Conservation (phyloP, 768 basidiomycete species). For the Baorangia bicolor region DNA sequence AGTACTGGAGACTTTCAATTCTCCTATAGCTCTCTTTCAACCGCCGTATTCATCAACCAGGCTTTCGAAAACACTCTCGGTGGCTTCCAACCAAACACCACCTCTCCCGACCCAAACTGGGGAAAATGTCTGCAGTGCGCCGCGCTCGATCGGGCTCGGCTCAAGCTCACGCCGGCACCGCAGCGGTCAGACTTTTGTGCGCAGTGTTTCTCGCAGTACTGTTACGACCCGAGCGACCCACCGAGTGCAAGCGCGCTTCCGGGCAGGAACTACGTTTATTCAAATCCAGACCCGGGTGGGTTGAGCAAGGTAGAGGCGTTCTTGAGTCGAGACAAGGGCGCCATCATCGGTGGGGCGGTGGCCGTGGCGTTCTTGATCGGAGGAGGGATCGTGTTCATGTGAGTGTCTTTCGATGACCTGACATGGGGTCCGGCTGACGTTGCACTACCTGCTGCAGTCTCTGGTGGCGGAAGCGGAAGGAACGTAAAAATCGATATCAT, state of each 20-base stretch:
- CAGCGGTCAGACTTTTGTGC: conserved; percentile 49
- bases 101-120: conserved; percentile 52
- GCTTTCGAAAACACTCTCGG: conserved; percentile 52
- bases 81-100: conserved; percentile 62
- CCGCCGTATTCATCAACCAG: conserved; percentile 59
- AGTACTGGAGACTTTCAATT: conserved; percentile 61
- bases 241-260: conserved; percentile 45
- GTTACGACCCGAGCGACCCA: conserved; percentile 59
- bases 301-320: conserved; percentile 43
- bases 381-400: conserved; percentile 36
- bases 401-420: conserved; percentile 10
- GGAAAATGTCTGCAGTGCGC: conserved; percentile 62
- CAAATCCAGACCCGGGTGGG: conserved; percentile 56
- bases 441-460: conserved; percentile 14
- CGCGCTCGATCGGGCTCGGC: conserved; percentile 54
- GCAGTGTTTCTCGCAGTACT: conserved; percentile 61
- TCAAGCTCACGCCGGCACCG: conserved; percentile 35
- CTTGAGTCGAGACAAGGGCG: conserved; percentile 43
- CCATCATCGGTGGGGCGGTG: conserved; percentile 47
- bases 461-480: conserved; percentile 29
- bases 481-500: conserved; percentile 19
- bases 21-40: conserved; percentile 56
- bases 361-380: conserved; percentile 43
- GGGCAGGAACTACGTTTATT: conserved; percentile 43
- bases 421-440: neutral